Base-by-base conservation (phyloP, 2,329 filamentous ascomycete species). In the Orbilia ellipsospora region DNA sequence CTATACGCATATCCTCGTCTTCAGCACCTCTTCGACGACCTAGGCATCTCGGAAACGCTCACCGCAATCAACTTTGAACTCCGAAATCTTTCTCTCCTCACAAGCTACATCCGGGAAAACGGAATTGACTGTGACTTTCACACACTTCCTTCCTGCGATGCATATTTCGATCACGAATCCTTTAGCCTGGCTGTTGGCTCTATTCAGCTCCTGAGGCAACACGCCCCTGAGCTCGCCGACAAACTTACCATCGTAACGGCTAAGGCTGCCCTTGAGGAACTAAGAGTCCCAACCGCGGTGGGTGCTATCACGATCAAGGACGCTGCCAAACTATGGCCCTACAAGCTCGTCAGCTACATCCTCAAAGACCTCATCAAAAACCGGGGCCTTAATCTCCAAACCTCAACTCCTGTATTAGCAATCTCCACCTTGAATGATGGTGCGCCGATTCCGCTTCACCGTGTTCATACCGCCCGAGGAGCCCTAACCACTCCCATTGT, bases 271-370 rank as follows among this genome's bases (percentile, higher is more conserved):
- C 80, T 80, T 1, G 83, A 82, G 28, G 82, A 82, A 40, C 84
- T 91, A 23, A 84, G 88, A 2, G 82, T 90, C 0, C 85, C 87
- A 0, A 81, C 81, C 6, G 89, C 88, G 5, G 80, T 85, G 6
- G 92, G 89, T 1, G 90, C 89, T 4, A 85, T 93, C 2, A 74
- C 70, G 18, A 83, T 90, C 15, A 90, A 90, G 76, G 83, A 87
- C 50, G 91, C 92, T 0, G 91, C 89, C 0, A 88, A 88, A 78
- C 81, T 92, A 54, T 94, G 91, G 91, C 93, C 93, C 0, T 96
- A 96, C 82, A 96, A 95, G 82, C 87, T 96, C 16, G 89, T 96
- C 1, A 84, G 88, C 0, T 90, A 89, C 82, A 85, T 94, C 0
- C 83, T 96, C 0, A 88, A 92, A 80, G 82, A 84, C 7, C 85